phyloP scores from a whole-genome alignment of 192 early-diverging fungal genomes.

The Piromyces finnis region DNA sequence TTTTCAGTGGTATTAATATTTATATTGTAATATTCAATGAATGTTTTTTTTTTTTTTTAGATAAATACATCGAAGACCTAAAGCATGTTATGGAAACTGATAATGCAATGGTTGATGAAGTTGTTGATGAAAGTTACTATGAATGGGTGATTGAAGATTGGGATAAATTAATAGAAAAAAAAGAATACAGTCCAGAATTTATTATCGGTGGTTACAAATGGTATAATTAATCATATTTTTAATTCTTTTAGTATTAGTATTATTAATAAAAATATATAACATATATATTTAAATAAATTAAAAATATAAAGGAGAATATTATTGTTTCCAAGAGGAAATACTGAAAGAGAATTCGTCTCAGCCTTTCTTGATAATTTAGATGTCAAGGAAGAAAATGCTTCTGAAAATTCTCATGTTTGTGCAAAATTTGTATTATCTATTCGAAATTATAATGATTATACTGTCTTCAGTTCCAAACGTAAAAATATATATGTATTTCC shows the following conservation, averaged over 20 bases:
- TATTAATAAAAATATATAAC: too few relatives aligned
- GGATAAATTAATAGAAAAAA: background rate
- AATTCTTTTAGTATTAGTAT: too few relatives aligned
- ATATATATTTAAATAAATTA: too few relatives aligned
- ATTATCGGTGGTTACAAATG: background rate
- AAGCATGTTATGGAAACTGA: background rate
- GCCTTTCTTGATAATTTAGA: constrained; percentile 77
- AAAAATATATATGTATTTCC: background rate
- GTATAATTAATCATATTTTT: background rate
- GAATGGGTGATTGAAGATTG: background rate
- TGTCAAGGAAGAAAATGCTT: constrained; percentile 20
- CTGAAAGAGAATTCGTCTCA: constrained; percentile 42
- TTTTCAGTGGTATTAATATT: too few relatives aligned
- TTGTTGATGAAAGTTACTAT: background rate
- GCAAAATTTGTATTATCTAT: constrained; percentile 63
- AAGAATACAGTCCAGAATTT: background rate
- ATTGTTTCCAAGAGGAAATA: constrained; percentile 80
- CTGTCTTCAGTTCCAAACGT: background rate
- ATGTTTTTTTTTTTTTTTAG: too few relatives aligned
- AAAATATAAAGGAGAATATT: constrained; percentile 50
- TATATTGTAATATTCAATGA: too few relatives aligned
- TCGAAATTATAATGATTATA: constrained; percentile 51
- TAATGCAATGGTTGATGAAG: background rate
- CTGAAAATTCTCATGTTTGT: constrained; percentile 58
- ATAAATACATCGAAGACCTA: background rate